phyloP scores from a whole-genome alignment of 352 stramenopile species.

The Pythium phragmiticola region DNA sequence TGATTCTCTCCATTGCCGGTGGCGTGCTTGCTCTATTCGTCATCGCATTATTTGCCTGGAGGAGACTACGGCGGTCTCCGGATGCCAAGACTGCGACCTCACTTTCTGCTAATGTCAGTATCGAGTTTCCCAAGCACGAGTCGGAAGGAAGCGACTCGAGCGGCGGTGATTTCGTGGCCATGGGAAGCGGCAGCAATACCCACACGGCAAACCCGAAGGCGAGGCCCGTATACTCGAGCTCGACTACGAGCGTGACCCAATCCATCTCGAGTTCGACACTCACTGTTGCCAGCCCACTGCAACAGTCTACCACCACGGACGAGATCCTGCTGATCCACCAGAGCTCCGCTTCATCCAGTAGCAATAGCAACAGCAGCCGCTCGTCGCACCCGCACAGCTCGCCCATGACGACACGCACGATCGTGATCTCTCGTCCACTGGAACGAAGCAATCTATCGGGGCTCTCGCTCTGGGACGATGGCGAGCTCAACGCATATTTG shows the following conservation, averaged over 20 bases:
- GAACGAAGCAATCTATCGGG: constrained; percentile 1
- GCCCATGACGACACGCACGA: constrained; percentile 2
- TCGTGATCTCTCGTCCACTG: constrained; percentile 1
- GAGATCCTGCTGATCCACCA: background rate
- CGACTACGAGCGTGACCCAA: constrained; percentile 1
- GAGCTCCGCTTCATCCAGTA: background rate
- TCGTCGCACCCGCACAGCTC: background rate
- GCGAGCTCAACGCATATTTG: constrained; percentile 46
- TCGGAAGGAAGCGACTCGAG: constrained; percentile 9
- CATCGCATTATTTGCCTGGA: background rate
- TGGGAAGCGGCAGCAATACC: background rate
- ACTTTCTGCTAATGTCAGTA: background rate
- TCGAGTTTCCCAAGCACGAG: constrained; percentile 12
- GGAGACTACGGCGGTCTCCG: background rate
- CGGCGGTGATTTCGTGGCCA: background rate
- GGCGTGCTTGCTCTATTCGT: background rate
- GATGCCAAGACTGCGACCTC: background rate
- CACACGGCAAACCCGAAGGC: background rate
- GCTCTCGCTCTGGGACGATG: constrained; percentile 46
- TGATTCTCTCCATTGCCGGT: background rate
- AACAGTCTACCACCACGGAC: background rate
- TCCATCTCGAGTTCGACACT: constrained; percentile 3
- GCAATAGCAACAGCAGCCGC: background rate
- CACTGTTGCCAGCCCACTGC: background rate
- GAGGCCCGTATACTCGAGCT: background rate